These are phyloP conservation scores for Silene coronaria DNA, from an alignment of 179 eudicot genomes.

Conservation along the genomic window DNA sequence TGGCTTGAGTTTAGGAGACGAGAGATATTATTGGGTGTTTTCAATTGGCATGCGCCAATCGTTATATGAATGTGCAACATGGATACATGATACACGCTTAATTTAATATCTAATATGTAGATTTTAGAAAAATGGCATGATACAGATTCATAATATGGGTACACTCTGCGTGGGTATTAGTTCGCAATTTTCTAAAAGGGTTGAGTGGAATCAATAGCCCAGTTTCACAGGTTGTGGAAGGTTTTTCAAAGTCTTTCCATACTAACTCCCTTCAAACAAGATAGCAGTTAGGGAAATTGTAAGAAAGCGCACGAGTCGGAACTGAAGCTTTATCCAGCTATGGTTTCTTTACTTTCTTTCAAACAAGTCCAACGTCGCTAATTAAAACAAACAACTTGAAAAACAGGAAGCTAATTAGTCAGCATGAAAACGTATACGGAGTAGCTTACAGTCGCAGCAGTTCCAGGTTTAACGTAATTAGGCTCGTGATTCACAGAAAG, in stretches of 20 bases:
- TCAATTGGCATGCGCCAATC: neutral
- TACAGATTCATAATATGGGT: neutral
- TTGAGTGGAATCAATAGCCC: neutral
- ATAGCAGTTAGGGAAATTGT: neutral
- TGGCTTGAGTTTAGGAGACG: neutral
- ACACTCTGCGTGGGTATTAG: neutral
- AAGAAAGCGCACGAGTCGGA: neutral
- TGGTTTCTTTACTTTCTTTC: neutral
- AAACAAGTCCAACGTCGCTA: neutral
- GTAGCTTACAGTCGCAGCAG: slow-evolving; percentile 70
- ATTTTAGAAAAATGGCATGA: neutral
- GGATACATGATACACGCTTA: neutral
- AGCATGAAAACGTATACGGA: slow-evolving; percentile 5
- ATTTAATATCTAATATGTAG: neutral
- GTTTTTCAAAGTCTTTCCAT: neutral
- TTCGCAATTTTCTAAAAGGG: neutral
- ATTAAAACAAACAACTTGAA: neutral
- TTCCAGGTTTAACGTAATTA: slow-evolving; percentile 49
- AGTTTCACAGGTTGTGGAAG: neutral
- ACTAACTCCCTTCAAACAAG: neutral
- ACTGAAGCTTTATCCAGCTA: neutral
- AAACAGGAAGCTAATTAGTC: neutral
- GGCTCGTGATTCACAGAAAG: slow-evolving; percentile 44
- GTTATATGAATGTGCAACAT: neutral
- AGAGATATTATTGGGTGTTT: neutral